Evolutionary conservation across 2,329 filamentous ascomycete genomes (phyloP), one percentile per base, ranked within the genome.

Genomic region (Ceratocystis destructans): DNA sequence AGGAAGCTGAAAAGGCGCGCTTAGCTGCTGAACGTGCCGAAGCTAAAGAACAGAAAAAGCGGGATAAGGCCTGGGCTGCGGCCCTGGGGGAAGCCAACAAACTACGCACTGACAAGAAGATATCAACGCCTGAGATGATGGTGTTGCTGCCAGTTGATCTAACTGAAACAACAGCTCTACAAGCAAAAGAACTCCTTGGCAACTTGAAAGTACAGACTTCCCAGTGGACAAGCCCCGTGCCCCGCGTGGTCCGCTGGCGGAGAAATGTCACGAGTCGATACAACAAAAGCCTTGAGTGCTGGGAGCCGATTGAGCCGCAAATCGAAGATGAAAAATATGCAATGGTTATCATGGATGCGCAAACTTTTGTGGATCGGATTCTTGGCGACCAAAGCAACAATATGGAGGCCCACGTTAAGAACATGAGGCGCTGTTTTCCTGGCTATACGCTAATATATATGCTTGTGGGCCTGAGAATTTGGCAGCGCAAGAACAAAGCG

Each of bases 61-160:
- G 17, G 31, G 57, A 66, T 7, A 85, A 80, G 62, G 80, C 85
- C 65, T 75, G 78, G 0, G 80, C 81, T 62, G 88, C 83, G 83
- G 87, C 89, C 6, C 75, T 92, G 25, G 83, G 84, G 2, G 85
- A 89, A 69, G 87, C 85, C 53, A 93, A 93, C 75, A 90, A 87
- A 71, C 76, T 86, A 8, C 84, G 84, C 64, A 84, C 83, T 0
- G 85, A 90, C 75, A 90, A 89, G 75, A 90, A 89, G 70, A 77
- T 85, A 0, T 87, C 88, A 0, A 83, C 85, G 0, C 81, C 81
- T 0, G 88, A 94, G 73, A 93, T 94, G 88, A 86, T 93, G 63
- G 79, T 90, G 1, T 83, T 89, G 70, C 76, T 93, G 28, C 82
- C 88, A 0, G 74, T 76, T 0, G 80, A 79, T 1, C 75, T 93